Percentiles rank a stretch among this genome's conserved stretches.
Conservation (phyloP, 2,329 filamentous ascomycete genomes). For the Colletotrichum simmondsii region DNA sequence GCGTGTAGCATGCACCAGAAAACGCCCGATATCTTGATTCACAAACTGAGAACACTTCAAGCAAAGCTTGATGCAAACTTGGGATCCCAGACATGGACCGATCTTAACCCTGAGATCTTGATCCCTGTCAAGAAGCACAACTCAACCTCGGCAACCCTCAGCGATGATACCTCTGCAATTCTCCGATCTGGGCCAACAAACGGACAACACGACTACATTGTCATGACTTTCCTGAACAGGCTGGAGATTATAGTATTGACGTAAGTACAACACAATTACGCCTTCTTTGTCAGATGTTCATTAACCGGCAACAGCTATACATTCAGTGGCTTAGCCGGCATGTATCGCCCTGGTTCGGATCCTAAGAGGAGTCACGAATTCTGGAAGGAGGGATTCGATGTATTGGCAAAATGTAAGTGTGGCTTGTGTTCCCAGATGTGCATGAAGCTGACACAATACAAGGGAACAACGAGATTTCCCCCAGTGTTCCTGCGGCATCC, state of each 20-base stretch:
- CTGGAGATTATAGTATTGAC: slow-evolving; percentile 66
- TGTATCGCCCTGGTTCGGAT: slow-evolving; percentile 48
- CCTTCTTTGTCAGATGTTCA: too few relatives aligned
- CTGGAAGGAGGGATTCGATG: slow-evolving; percentile 55
- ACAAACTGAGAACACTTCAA: slow-evolving; percentile 73
- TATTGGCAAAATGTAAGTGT: slow-evolving; percentile 59
- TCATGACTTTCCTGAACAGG: slow-evolving; percentile 70
- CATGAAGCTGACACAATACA: background rate
- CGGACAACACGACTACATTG: slow-evolving; percentile 63
- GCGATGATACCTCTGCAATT: slow-evolving; percentile 66
- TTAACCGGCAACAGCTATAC: slow-evolving; percentile 57
- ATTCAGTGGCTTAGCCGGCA: slow-evolving; percentile 61
- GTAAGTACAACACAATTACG: slow-evolving; percentile 50
- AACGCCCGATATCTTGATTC: slow-evolving; percentile 62
- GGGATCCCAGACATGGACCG: slow-evolving; percentile 55
- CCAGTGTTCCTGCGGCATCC: slow-evolving; percentile 57
- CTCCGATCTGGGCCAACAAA: slow-evolving; percentile 58
- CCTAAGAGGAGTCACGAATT: slow-evolving; percentile 44
- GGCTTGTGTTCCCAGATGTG: too few relatives aligned
- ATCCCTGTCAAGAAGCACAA: slow-evolving; percentile 66
- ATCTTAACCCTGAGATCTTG: slow-evolving; percentile 59
- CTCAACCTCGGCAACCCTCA: slow-evolving; percentile 61
- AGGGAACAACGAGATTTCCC: slow-evolving; percentile 39
- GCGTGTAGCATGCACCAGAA: slow-evolving; percentile 75
- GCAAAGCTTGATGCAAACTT: slow-evolving; percentile 68